Evolutionary conservation across 345 rosid species (phyloP).

Genomic region (Cardamine occulta): DNA sequence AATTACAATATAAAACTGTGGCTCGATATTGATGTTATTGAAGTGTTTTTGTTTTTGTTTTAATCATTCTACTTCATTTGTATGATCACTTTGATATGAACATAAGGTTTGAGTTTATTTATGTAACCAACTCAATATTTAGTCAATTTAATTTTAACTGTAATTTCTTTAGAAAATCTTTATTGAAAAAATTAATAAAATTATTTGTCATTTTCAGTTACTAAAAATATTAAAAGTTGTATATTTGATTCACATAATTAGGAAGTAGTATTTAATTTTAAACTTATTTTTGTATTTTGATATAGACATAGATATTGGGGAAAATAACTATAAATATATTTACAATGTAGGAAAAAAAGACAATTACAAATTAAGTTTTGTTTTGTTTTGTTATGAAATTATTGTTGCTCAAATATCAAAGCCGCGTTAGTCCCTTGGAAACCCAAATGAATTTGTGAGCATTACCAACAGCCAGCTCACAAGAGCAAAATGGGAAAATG

Average conservation of each 20-base stretch:
- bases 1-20: neutral
- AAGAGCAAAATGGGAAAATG: conserved; percentile 29
- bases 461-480: conserved; percentile 40
- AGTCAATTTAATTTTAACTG: neutral
- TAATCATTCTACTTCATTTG: neutral
- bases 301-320: neutral
- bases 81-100: neutral
- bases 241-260: neutral
- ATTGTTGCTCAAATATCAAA: conserved; percentile 9
- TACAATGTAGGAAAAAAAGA: neutral
- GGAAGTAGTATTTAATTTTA: neutral
- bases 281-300: neutral
- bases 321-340: neutral
- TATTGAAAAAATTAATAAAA: neutral
- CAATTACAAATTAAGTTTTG: neutral
- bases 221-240: neutral
- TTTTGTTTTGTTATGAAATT: neutral
- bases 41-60: neutral
- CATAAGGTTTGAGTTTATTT: neutral
- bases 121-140: neutral
- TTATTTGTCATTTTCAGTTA: neutral
- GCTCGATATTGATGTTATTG: neutral
- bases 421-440: conserved; percentile 25
- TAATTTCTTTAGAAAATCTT: neutral
- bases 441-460: conserved; percentile 15